phyloP scores from a whole-genome alignment of 1,284 basidiomycete species.

The Vanrija humicola region DNA sequence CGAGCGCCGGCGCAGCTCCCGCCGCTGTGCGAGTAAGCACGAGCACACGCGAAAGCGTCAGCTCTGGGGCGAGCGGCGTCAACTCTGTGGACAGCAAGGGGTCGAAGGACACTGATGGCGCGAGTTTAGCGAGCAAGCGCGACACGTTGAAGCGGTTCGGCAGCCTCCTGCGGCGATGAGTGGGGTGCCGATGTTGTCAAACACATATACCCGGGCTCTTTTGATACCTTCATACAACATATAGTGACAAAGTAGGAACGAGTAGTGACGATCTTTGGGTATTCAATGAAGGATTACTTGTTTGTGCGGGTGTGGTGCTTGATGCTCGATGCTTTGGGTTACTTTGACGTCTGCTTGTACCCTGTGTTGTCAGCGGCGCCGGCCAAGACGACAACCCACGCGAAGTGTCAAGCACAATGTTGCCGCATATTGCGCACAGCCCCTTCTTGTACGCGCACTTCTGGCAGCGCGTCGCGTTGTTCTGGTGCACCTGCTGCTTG shows the following conservation, averaged over 20 bases:
- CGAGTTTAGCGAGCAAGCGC: conserved; percentile 1
- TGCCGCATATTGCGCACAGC: conserved; percentile 48
- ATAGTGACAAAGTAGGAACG: conserved; percentile 4
- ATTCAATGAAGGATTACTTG: background rate
- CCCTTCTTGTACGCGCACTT: conserved; percentile 51
- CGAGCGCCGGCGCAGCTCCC: background rate
- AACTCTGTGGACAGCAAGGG: background rate
- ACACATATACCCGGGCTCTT: background rate
- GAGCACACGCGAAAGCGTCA: background rate
- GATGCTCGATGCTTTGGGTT: background rate
- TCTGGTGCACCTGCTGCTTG: conserved; percentile 45
- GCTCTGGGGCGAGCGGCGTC: background rate
- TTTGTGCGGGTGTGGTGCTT: background rate
- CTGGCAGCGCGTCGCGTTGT: conserved; percentile 47
- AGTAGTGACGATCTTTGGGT: conserved; percentile 4
- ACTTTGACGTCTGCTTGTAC: conserved; percentile 43
- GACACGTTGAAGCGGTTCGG: conserved; percentile 29
- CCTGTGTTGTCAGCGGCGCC: conserved; percentile 13
- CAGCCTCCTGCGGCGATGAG: conserved; percentile 28
- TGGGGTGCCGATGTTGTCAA: background rate
- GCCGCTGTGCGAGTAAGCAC: background rate
- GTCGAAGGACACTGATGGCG: background rate
- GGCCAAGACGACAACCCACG: conserved; percentile 21
- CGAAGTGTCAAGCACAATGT: conserved; percentile 40
- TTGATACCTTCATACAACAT: conserved; percentile 14